Base-by-base conservation (phyloP, 73 alveolate species). In the Blepharisma japonicum region DNA sequence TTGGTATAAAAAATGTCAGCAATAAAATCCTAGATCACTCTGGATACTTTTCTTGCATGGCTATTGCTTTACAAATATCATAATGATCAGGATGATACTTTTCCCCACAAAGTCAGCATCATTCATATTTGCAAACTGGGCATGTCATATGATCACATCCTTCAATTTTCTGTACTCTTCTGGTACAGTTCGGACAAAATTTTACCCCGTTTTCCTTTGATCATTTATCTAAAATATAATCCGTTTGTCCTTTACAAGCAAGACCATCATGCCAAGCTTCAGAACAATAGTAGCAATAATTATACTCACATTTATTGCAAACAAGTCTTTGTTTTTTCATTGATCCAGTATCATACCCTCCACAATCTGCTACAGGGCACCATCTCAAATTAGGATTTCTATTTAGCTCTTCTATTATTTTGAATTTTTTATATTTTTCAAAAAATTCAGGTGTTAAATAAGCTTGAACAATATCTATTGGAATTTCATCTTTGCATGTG, bases 81-180 rank as follows among this genome's bases (percentile, higher is more conserved):
- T n/a, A n/a, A n/a, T n/a, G n/a, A n/a, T n/a, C n/a, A n/a, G n/a
- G n/a, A n/a, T n/a, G n/a, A 56, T 56, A 56, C 8, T 56, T 38
- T 14, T 21, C 72, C 6, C 72, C 72, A 38, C 72, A 56, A 56
- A 56, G 7, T 38, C 72, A 56, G 72, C 72, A 56, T 38, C 72
- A 56, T 7, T 38, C 45, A 20, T 56, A 38, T 6, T 9, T 8
- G 45, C 72, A 56, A 14, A 8, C 9, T 6, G 72, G 45, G 45
- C 72, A 56, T 8, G 7, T 7, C 72, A 56, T 56, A 38, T 56
- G 72, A 56, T 6, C 45, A 56, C 72, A 56, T 20, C 72, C 72
- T 14, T 38, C 72, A 21, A 7, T 56, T 56, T 56, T 56, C 45
- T 56, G 72, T 38, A 56, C 72, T 6, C 18, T 6, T 7, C 18